A percentile compares a stretch with the other conserved stretches of the same genome.
Conservation (phyloP, 768 basidiomycete species). For the Terana coerulea region DNA sequence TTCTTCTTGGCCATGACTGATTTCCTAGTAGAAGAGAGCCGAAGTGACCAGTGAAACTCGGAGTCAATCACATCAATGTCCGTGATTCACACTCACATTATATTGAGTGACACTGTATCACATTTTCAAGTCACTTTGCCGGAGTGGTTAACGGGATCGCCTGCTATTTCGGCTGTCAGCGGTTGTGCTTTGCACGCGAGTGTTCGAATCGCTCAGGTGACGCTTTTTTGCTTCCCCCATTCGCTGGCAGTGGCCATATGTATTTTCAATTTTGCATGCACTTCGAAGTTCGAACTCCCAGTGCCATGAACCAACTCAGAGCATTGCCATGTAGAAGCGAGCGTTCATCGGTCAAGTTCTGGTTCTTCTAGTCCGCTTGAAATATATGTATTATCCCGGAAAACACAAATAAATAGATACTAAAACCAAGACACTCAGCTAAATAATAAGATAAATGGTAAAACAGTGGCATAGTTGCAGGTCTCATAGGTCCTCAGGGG, state of each 20-base stretch:
- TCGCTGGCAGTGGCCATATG: too few species aligned
- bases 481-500: slow-evolving; percentile 37
- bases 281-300: too few species aligned
- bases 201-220: slow-evolving; percentile 60
- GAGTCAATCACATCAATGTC: too few species aligned
- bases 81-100: too few species aligned
- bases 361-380: too few species aligned
- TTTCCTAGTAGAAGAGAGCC: too few species aligned
- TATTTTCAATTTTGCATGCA: too few species aligned
- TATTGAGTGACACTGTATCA: too few species aligned
- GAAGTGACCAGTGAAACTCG: too few species aligned
- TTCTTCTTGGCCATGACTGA: slow-evolving; percentile 9
- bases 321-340: neutral
- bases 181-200: slow-evolving; percentile 58
- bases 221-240: slow-evolving; percentile 33
- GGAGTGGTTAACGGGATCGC: slow-evolving; percentile 81
- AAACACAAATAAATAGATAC: neutral
- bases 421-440: neutral
- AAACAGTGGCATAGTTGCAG: neutral
- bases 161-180: slow-evolving; percentile 40
- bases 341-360: too few species aligned
- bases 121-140: slow-evolving; percentile 86
- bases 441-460: neutral
- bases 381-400: neutral
- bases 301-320: neutral